These are phyloP conservation scores for Phallus indusiatus DNA, from an alignment of 768 basidiomycete genomes.

Conservation along the genomic window DNA sequence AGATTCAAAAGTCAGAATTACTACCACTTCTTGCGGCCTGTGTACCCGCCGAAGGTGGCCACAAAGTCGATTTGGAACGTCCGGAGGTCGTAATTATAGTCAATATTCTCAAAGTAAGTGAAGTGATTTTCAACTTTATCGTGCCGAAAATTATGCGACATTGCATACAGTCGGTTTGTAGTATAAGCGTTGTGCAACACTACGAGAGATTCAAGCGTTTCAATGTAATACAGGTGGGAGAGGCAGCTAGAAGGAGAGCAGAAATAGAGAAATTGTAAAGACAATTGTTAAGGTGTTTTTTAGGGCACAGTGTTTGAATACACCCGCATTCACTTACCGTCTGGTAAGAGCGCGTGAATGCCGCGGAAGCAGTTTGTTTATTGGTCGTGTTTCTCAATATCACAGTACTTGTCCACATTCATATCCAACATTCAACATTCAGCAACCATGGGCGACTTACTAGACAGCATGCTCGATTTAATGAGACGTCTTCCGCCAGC, in stretches of 20 bases:
- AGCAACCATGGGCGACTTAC: constrained; percentile 55
- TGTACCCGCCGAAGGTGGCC: constrained; percentile 45
- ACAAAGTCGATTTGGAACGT: constrained; percentile 56
- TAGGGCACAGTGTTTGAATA: too few relatives aligned
- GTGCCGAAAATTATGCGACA: not conserved
- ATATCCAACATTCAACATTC: too few relatives aligned
- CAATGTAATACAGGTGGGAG: constrained; percentile 70
- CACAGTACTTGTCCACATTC: not conserved
- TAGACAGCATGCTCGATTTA: constrained; percentile 91
- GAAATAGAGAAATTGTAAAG: not conserved
- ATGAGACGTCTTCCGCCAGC: constrained; percentile 94
- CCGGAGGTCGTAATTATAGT: constrained; percentile 70
- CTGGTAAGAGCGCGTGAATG: not conserved
- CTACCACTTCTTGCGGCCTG: constrained; percentile 63
- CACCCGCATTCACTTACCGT: too few relatives aligned
- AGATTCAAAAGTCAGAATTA: constrained; percentile 45
- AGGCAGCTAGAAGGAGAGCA: constrained; percentile 15
- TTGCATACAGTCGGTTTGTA: constrained; percentile 36
- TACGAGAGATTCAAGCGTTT: constrained; percentile 68
- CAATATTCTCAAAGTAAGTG: constrained; percentile 71
- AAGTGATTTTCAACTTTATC: not conserved
- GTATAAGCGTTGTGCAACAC: constrained; percentile 62
- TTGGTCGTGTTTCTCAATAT: too few relatives aligned
- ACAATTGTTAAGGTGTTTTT: not conserved
- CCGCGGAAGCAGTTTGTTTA: constrained; percentile 2